A percentile compares a stretch with the other conserved stretches of the same genome.
These are phyloP conservation scores for Kazachstania viticola DNA, from an alignment of 805 yeast genomes.

Conservation along the genomic window DNA sequence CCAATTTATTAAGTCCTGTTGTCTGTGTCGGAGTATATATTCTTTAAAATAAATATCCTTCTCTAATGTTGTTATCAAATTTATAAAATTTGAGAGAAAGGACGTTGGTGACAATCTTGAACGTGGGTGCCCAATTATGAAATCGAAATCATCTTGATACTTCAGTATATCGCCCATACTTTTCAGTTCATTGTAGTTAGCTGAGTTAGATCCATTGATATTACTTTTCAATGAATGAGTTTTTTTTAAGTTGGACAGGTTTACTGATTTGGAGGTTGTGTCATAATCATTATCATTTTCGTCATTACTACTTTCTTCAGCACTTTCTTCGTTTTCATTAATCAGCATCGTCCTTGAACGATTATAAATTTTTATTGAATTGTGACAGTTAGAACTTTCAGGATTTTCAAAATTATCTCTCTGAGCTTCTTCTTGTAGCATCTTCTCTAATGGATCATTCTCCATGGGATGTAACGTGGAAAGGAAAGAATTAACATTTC, in stretches of 20 bases:
- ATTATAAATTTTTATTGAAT: constrained; percentile 9
- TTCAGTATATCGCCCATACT: constrained; percentile 27
- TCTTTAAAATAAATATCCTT: constrained; percentile 10
- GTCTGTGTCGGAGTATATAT: constrained; percentile 11
- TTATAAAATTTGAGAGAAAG: constrained; percentile 13
- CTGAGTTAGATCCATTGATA: constrained; percentile 3
- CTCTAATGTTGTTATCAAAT: constrained; percentile 10
- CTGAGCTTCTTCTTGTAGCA: not conserved
- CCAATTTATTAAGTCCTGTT: constrained; percentile 15
- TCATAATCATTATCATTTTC: constrained; percentile 5
- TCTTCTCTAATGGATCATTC: constrained; percentile 1
- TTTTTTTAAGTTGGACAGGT: too few relatives aligned
- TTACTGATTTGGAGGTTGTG: too few relatives aligned
- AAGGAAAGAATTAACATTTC: constrained; percentile 3
- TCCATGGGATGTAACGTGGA: constrained; percentile 1
- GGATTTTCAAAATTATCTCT: not conserved
- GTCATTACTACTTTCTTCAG: constrained; percentile 3
- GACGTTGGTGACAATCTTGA: not conserved
- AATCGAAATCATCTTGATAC: constrained; percentile 28
- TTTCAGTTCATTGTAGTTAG: constrained; percentile 20
- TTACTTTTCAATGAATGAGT: not conserved
- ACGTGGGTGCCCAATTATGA: constrained; percentile 8
- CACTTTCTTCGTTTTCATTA: constrained; percentile 8
- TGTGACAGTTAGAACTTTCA: not conserved
- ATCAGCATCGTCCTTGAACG: constrained; percentile 14